Percentiles rank a stretch among this genome's conserved stretches.
These are phyloP conservation scores for Entomortierella parvispora DNA, from an alignment of 192 early-diverging fungal species.

Conservation along the genomic window DNA sequence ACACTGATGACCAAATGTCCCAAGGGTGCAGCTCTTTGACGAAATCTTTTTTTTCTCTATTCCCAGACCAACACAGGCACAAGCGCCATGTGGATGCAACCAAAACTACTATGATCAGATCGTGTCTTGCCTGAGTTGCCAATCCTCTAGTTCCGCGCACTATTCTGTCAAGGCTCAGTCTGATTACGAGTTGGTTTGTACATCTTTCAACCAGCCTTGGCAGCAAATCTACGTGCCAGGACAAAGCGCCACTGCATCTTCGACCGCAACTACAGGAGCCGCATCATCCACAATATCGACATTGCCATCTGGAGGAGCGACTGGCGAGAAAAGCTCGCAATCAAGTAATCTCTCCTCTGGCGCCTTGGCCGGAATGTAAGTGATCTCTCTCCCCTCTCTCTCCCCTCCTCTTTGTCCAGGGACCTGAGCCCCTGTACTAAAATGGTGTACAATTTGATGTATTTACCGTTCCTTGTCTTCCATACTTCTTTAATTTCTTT, in stretches of 20 bases:
- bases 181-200: conserved; percentile 22
- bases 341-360: conserved; percentile 20
- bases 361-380: conserved; percentile 37
- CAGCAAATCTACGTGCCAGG: conserved; percentile 23
- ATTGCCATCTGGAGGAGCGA: background rate
- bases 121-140: conserved; percentile 15
- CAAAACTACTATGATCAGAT: conserved; percentile 40
- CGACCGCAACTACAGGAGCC: conserved; percentile 2
- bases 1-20: too few species aligned
- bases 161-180: conserved; percentile 17
- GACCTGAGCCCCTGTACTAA: too few species aligned
- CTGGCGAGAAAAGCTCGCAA: background rate
- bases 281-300: background rate
- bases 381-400: background rate
- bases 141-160: conserved; percentile 17
- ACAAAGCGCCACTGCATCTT: conserved; percentile 2
- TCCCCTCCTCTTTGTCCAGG: too few species aligned
- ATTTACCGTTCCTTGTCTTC: too few species aligned
- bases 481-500: background rate
- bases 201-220: conserved; percentile 25
- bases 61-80: conserved; percentile 19
- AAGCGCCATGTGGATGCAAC: conserved; percentile 32
- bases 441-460: too few species aligned
- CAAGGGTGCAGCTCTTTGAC: background rate
- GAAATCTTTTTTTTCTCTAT: background rate